These are phyloP conservation scores for Boletus fagicola DNA, from an alignment of 768 basidiomycete genomes.

Conservation along the genomic window DNA sequence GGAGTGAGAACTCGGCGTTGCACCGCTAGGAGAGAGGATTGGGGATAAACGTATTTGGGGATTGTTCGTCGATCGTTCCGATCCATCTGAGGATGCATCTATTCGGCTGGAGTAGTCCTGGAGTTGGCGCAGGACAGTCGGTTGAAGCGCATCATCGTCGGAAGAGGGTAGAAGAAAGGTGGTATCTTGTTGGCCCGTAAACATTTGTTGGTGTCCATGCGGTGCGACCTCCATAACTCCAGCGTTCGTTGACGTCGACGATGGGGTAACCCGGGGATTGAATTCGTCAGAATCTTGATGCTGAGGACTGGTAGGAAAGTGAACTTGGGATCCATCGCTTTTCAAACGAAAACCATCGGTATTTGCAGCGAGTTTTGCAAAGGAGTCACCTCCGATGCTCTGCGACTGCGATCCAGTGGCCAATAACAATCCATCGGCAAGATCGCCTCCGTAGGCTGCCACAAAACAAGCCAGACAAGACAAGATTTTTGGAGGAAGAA, in stretches of 20 bases:
- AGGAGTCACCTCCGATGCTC: constrained; percentile 25
- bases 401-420: constrained; percentile 37
- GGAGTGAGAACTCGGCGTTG: neutral
- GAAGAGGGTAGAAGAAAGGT: constrained; percentile 7
- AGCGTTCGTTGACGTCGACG: neutral
- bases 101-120: constrained; percentile 17
- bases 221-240: neutral
- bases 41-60: neutral
- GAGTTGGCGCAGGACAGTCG: constrained; percentile 13
- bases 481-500: constrained; percentile 44
- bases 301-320: neutral
- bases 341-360: constrained; percentile 20
- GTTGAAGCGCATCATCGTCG: constrained; percentile 2
- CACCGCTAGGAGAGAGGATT: neutral
- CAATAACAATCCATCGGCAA: constrained; percentile 44
- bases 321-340: constrained; percentile 4
- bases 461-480: constrained; percentile 45
- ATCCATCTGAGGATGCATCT: neutral
- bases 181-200: constrained; percentile 8
- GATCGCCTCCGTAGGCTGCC: constrained; percentile 47
- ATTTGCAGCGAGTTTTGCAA: constrained; percentile 8
- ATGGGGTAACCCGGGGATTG: constrained; percentile 25
- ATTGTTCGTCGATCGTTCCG: constrained; percentile 1
- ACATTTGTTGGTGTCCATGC: neutral
- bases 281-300: constrained; percentile 10